Base-by-base conservation (phyloP, 1,284 basidiomycete genomes). In the Stygiomarasmius scandens region DNA sequence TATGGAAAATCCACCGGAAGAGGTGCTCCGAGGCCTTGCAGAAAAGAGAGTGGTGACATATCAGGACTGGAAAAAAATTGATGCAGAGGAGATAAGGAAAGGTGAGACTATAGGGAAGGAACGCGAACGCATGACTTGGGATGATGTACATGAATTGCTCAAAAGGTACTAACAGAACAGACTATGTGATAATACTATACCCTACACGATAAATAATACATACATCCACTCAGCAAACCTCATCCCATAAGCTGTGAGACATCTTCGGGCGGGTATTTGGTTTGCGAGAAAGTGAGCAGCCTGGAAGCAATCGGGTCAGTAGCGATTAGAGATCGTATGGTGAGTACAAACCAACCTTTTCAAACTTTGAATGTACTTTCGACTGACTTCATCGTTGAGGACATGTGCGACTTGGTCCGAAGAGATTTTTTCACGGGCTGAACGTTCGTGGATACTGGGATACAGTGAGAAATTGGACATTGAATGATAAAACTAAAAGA, bases 301-400 rank as follows among this genome's bases (percentile, higher is more conserved):
- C 93, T 94, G 64, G 1, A 52, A 44, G 23, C 55, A 24, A 48
- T 56, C 48, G 59, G 46, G 55, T 52, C 24, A 52, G 49, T 27
- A 49, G n/a, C n/a, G n/a, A n/a, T n/a, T n/a, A n/a, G n/a, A 49
- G 43, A 19, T 34, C 24, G 46, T 29, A 55, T 24, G 20, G 56
- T 58, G 55, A 3, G 45, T 71, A 79, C 59, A 68, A 92, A 93
- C 96, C 77, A 76, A 60, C 58, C 58, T 53, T 52, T 99, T 99
- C 51, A 99, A 76, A 68, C 94, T 96, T 74, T 99, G 97, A 62
- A 99, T 99, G 70, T 98, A 99, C 76, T 99, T 99, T 58, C 97
- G 82, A 67, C 93, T 96, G 64, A 98, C 95, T 85, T 99, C 97
- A 68, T 99, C 97, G 71, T 99, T 99, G 58, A 99, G 74, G 1